A percentile compares a stretch with the other conserved stretches of the same genome.
Conservation (phyloP, 345 rosid species). For the Gynandropsis gynandra region DNA sequence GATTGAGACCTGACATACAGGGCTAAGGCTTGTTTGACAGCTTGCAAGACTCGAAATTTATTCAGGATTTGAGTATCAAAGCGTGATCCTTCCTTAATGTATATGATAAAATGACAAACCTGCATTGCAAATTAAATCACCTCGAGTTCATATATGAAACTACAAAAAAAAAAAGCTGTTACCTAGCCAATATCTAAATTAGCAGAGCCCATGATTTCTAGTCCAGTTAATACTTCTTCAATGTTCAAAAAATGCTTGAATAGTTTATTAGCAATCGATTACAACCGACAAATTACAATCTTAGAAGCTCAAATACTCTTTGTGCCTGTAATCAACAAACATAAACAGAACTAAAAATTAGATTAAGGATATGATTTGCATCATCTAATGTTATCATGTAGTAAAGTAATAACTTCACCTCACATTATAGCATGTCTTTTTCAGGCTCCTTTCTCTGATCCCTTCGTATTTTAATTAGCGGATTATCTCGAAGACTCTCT, state of each 20-base stretch:
- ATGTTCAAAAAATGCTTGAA: neutral
- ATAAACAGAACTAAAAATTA: no score
- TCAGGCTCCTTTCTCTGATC: no score
- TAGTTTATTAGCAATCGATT: no score
- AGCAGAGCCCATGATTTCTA: neutral
- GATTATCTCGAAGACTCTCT: no score
- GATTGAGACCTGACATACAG: conserved; percentile 50
- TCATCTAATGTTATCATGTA: no score
- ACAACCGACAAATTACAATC: no score
- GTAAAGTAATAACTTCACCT: no score
- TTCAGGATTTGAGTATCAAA: conserved; percentile 56
- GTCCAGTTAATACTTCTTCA: neutral
- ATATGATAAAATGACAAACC: conserved; percentile 76
- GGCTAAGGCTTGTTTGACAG: conserved; percentile 54
- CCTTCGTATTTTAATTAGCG: no score
- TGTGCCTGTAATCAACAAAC: no score
- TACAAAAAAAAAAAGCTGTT: neutral
- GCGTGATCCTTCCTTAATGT: conserved; percentile 57
- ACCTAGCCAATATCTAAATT: neutral
- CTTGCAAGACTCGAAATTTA: conserved; percentile 69
- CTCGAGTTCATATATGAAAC: conserved; percentile 1
- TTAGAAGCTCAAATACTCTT: no score
- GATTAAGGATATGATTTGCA: no score
- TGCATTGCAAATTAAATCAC: conserved; percentile 43
- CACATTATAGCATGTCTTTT: no score